Percentiles rank a stretch among this genome's conserved stretches.
Conservation (phyloP, 306 rosid genomes). For the Prunus davidiana region DNA sequence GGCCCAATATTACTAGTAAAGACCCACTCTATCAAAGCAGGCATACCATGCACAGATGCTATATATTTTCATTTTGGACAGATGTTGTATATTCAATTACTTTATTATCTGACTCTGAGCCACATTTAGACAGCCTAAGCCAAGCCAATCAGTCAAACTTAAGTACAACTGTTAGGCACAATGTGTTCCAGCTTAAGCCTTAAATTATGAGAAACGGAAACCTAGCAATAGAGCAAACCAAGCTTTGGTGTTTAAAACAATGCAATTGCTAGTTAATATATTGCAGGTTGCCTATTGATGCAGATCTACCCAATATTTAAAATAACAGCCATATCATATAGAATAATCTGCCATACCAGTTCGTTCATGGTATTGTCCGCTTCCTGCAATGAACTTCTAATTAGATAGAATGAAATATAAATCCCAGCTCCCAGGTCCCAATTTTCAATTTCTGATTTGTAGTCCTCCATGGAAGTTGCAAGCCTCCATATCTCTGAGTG, state of each 20-base stretch:
- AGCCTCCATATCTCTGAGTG: conserved; percentile 80
- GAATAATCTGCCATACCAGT: conserved; percentile 46
- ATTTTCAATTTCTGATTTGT: conserved; percentile 94
- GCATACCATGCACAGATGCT: neutral
- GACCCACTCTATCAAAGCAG: neutral
- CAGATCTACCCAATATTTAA: neutral
- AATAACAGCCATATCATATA: neutral
- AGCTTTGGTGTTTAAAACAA: neutral
- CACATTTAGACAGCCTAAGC: neutral
- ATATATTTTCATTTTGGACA: neutral
- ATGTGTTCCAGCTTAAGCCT: conserved; percentile 2
- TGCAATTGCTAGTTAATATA: neutral
- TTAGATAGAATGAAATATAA: conserved; percentile 74
- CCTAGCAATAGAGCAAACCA: neutral
- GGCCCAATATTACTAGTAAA: neutral
- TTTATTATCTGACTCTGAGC: neutral
- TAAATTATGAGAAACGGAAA: conserved; percentile 7
- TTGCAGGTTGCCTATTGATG: neutral
- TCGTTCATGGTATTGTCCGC: conserved; percentile 49
- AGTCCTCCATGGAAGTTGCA: conserved; percentile 79
- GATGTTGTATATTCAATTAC: neutral
- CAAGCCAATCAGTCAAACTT: neutral
- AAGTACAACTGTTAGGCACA: neutral
- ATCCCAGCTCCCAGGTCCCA: conserved; percentile 98
- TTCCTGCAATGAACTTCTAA: conserved; percentile 73